Percentiles rank a stretch among this genome's conserved stretches.
These are phyloP conservation scores for Aphanomyces euteiches DNA, from an alignment of 352 stramenopile species.

Conservation along the genomic window DNA sequence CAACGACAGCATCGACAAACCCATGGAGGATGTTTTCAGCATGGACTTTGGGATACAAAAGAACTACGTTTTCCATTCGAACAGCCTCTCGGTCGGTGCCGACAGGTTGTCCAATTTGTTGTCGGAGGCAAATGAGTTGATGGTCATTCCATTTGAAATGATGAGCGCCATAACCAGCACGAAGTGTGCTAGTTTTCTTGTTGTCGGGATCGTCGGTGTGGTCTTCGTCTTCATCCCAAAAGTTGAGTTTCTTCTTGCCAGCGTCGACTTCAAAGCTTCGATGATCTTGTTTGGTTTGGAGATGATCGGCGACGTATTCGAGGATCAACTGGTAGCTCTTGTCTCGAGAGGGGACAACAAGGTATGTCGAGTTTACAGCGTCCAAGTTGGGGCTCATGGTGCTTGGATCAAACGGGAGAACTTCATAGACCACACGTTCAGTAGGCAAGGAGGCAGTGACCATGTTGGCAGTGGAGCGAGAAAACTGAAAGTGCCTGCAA, in stretches of 20 bases:
- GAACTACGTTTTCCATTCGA: background rate
- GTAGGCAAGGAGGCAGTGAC: no score
- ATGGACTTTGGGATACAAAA: background rate
- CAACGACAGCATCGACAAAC: background rate
- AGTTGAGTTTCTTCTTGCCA: background rate
- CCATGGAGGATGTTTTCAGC: background rate
- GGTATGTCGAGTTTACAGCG: background rate
- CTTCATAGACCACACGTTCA: background rate
- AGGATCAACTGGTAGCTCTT: constrained; percentile 2
- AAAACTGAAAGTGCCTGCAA: no score
- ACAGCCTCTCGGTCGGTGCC: background rate
- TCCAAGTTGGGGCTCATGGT: background rate
- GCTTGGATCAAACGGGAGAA: background rate
- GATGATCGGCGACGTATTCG: constrained; percentile 1
- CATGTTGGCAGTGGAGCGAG: no score
- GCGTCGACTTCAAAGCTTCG: background rate
- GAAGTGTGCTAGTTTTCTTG: background rate
- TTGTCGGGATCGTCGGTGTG: background rate
- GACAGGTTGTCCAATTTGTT: background rate
- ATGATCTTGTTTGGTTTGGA: background rate
- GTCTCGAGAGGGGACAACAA: background rate
- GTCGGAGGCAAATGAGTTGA: background rate
- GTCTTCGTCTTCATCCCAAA: background rate
- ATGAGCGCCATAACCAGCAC: background rate
- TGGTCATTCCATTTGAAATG: background rate